phyloP scores from a whole-genome alignment of 1,139 yeast species.

The Fermentozyma sake region DNA sequence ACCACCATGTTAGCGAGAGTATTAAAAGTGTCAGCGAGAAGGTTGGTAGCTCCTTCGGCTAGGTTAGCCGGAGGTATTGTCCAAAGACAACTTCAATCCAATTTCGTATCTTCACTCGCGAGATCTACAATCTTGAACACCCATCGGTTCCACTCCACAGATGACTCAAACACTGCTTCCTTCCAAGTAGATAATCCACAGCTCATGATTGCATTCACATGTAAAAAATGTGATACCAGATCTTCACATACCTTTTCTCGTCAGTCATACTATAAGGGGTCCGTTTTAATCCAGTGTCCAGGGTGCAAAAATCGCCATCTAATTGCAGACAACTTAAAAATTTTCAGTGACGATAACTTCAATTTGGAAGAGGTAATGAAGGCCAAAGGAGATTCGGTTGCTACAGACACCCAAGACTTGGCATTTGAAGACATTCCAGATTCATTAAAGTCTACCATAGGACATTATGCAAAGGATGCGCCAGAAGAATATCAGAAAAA shows the following conservation, averaged over 20 bases:
- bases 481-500: constrained; percentile 34
- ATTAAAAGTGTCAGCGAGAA: too few relatives aligned
- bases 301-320: constrained; percentile 84
- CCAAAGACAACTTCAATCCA: too few relatives aligned
- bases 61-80: too few relatives aligned
- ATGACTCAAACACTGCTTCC: constrained; percentile 9
- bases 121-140: too few relatives aligned
- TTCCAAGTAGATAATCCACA: constrained; percentile 62
- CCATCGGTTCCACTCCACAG: too few relatives aligned
- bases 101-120: too few relatives aligned
- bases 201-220: constrained; percentile 86
- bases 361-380: constrained; percentile 77
- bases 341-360: constrained; percentile 70
- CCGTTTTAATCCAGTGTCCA: constrained; percentile 89
- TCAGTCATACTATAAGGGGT: constrained; percentile 84
- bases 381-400: constrained; percentile 71
- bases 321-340: constrained; percentile 87
- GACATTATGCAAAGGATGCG: constrained; percentile 64
- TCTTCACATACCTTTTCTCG: constrained; percentile 86
- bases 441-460: constrained; percentile 47
- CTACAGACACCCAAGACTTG: constrained; percentile 56
- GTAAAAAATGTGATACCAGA: constrained; percentile 80
- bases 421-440: constrained; percentile 74
- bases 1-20: too few relatives aligned
- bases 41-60: too few relatives aligned